These are phyloP conservation scores for Scheffersomyces cryptocercus DNA, from an alignment of 1,139 yeast species.

Conservation along the genomic window DNA sequence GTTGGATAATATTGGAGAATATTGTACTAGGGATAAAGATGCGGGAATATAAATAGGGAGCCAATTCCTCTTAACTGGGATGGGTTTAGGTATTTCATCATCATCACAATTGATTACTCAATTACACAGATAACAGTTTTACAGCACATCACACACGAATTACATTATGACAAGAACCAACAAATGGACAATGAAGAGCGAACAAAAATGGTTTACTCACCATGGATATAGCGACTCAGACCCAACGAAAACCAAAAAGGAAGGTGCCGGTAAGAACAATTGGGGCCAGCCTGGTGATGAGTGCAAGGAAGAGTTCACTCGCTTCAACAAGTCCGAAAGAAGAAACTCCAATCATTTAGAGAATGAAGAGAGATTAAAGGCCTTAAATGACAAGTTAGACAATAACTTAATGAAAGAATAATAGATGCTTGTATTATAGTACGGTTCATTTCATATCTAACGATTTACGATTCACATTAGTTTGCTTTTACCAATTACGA, in stretches of 20 bases:
- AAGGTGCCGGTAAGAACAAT: constrained; percentile 80
- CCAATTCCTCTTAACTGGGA: not conserved
- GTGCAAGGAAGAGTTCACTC: constrained; percentile 24
- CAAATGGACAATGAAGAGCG: constrained; percentile 66
- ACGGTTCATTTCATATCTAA: no score
- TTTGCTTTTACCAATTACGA: not conserved
- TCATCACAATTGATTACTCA: not conserved
- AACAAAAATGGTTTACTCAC: constrained; percentile 76
- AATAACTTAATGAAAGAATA: constrained; percentile 9
- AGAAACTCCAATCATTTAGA: constrained; percentile 43
- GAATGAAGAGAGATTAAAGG: constrained; percentile 28
- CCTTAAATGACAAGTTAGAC: constrained; percentile 27
- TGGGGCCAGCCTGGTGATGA: constrained; percentile 79
- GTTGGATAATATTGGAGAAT: no score
- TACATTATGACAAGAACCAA: constrained; percentile 76
- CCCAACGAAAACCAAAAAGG: constrained; percentile 78
- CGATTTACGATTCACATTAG: constrained; percentile 1
- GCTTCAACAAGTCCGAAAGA: constrained; percentile 31
- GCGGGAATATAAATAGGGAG: constrained; percentile 9
- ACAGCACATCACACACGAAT: not conserved
- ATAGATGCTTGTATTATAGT: not conserved
- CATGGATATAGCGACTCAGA: constrained; percentile 64
- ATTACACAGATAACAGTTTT: not conserved
- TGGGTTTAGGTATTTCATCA: not conserved
- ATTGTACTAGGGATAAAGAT: no score